Evolutionary conservation across 805 yeast species (phyloP).

Genomic region (Brettanomyces nanus): DNA sequence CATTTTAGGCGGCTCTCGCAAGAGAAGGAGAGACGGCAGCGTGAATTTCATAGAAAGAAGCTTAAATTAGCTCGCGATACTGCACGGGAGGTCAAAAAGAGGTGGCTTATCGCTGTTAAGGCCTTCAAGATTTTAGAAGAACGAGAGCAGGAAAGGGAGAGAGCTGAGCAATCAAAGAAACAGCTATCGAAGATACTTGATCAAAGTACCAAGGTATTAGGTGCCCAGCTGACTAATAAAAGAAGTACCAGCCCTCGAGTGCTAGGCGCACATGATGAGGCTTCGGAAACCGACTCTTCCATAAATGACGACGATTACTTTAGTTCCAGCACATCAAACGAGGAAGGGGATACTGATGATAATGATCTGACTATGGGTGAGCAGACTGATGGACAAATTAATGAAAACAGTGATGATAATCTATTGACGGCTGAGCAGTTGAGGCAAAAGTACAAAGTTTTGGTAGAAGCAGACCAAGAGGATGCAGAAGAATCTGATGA

Average conservation of each 20-base stretch:
- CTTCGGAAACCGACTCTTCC: constrained; percentile 15
- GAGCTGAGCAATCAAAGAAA: constrained; percentile 74
- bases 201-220: constrained; percentile 82
- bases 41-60: constrained; percentile 66
- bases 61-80: constrained; percentile 70
- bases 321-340: constrained; percentile 22
- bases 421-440: constrained; percentile 48
- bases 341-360: constrained; percentile 12
- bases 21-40: constrained; percentile 74
- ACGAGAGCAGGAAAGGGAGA: constrained; percentile 70
- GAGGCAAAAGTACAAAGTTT: constrained; percentile 43
- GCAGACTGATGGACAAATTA: background rate
- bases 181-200: constrained; percentile 83
- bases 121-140: constrained; percentile 68
- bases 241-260: constrained; percentile 11
- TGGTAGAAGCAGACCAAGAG: constrained; percentile 21
- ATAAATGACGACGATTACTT: constrained; percentile 18
- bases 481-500: constrained; percentile 15
- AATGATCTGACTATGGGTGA: background rate
- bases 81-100: constrained; percentile 74
- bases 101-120: constrained; percentile 87
- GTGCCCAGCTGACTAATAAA: constrained; percentile 62
- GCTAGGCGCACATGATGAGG: constrained; percentile 9
- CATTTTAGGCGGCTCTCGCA: constrained; percentile 83
- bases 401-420: constrained; percentile 31